Evolutionary conservation across 805 yeast genomes (phyloP).

Genomic region (Ogataea pignaliae): DNA sequence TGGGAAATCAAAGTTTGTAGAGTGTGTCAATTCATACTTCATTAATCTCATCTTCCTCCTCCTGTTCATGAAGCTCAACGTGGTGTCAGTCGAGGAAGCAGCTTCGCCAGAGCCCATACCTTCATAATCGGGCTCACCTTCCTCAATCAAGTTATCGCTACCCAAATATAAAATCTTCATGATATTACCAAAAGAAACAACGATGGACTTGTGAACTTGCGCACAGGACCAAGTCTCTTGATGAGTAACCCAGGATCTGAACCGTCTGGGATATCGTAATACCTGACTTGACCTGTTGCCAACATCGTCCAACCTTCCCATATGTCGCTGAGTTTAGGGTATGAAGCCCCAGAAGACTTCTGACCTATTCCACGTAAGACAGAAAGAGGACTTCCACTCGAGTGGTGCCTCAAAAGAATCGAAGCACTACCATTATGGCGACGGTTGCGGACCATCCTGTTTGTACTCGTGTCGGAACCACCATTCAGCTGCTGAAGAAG

Average conservation of each 20-base stretch:
- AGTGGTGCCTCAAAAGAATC: too few relatives aligned
- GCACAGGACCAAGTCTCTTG: conserved; percentile 55
- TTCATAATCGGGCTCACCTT: conserved; percentile 45
- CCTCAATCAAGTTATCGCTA: conserved; percentile 64
- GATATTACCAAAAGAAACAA: conserved; percentile 68
- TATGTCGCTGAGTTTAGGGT: conserved; percentile 35
- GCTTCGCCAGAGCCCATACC: conserved; percentile 22
- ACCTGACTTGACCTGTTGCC: conserved; percentile 57
- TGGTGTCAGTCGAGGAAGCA: conserved; percentile 24
- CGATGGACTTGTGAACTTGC: conserved; percentile 70
- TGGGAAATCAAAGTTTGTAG: conserved; percentile 29
- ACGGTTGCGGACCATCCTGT: conserved; percentile 5
- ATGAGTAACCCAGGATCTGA: conserved; percentile 43
- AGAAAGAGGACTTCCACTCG: too few relatives aligned
- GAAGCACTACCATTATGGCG: background rate
- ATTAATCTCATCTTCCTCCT: conserved; percentile 31
- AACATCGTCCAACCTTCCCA: conserved; percentile 86
- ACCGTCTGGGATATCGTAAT: conserved; percentile 53
- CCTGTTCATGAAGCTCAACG: conserved; percentile 33
- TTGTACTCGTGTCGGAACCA: conserved; percentile 2
- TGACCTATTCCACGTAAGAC: background rate
- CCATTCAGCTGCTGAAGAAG: conserved; percentile 9
- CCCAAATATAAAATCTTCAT: conserved; percentile 74
- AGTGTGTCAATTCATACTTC: conserved; percentile 33
- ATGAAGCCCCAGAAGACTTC: background rate